Evolutionary conservation across 345 rosid species (phyloP).

Genomic region (Aethionema arabicum): DNA sequence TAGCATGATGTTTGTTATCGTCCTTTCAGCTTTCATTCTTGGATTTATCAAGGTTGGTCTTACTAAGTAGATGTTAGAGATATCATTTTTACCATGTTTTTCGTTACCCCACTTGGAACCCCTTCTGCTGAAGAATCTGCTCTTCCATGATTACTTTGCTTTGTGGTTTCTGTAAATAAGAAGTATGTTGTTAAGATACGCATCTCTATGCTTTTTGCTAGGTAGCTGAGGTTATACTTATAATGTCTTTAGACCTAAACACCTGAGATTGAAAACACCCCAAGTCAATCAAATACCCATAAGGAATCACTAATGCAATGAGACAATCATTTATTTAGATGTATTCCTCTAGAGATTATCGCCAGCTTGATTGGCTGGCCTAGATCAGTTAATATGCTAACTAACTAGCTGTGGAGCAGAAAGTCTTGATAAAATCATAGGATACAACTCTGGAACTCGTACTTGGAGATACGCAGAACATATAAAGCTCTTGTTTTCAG

Average conservation of each 20-base stretch:
- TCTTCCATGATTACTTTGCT: constrained; percentile 7
- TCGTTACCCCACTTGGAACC: background rate
- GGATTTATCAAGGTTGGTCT: constrained; percentile 3
- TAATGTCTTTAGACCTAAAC: background rate
- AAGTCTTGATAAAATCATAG: too few relatives aligned
- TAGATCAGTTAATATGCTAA: constrained; percentile 1
- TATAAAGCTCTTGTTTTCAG: background rate
- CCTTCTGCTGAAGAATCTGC: constrained; percentile 9
- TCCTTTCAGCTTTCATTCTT: background rate
- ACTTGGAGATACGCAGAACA: background rate
- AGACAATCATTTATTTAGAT: constrained; percentile 1
- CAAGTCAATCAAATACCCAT: background rate
- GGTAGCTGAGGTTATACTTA: background rate
- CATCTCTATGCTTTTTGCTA: background rate
- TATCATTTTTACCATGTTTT: background rate
- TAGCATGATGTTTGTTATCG: background rate
- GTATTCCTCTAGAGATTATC: constrained; percentile 5
- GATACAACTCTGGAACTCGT: too few relatives aligned
- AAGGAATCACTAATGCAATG: background rate
- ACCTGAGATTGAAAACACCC: background rate
- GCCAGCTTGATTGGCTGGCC: background rate
- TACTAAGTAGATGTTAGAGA: background rate
- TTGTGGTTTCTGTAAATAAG: background rate
- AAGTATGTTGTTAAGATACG: background rate
- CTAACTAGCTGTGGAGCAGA: background rate